A percentile compares a stretch with the other conserved stretches of the same genome.
Conservation (phyloP, 2,329 filamentous ascomycete genomes). For the Fusarium sterilihyphosum region DNA sequence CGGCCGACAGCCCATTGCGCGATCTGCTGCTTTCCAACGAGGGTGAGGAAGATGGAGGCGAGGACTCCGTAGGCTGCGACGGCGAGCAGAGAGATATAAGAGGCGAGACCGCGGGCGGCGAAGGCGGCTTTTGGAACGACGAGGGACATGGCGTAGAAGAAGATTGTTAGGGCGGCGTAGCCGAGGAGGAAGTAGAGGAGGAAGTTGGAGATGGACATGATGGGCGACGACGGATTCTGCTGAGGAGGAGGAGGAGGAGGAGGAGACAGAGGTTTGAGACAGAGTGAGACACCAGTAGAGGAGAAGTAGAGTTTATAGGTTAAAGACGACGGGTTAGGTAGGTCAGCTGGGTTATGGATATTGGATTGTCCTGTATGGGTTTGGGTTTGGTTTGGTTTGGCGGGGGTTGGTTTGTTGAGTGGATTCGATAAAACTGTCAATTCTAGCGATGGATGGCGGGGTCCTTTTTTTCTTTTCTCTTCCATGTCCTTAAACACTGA, state of each 20-base stretch:
- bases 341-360: slow-evolving; percentile 25
- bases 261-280: not conserved
- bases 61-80: slow-evolving; percentile 78
- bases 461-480: not conserved
- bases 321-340: not conserved
- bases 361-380: not conserved
- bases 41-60: slow-evolving; percentile 75
- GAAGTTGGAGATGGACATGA: slow-evolving; percentile 53
- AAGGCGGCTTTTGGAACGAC: slow-evolving; percentile 70
- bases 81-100: slow-evolving; percentile 69
- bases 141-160: slow-evolving; percentile 71
- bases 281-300: slow-evolving; percentile 6
- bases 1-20: slow-evolving; percentile 88
- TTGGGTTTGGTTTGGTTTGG: slow-evolving; percentile 11
- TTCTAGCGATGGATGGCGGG: slow-evolving; percentile 23
- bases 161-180: slow-evolving; percentile 61
- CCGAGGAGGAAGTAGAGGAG: slow-evolving; percentile 59
- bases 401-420: slow-evolving; percentile 33
- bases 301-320: not conserved
- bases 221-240: not conserved
- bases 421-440: not conserved
- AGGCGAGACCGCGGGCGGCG: slow-evolving; percentile 73
- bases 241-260: not conserved
- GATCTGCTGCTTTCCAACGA: slow-evolving; percentile 77
- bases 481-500: not conserved